These are phyloP conservation scores for Kalaharituber pfeilii DNA, from an alignment of 2,329 filamentous ascomycete species.

Conservation along the genomic window DNA sequence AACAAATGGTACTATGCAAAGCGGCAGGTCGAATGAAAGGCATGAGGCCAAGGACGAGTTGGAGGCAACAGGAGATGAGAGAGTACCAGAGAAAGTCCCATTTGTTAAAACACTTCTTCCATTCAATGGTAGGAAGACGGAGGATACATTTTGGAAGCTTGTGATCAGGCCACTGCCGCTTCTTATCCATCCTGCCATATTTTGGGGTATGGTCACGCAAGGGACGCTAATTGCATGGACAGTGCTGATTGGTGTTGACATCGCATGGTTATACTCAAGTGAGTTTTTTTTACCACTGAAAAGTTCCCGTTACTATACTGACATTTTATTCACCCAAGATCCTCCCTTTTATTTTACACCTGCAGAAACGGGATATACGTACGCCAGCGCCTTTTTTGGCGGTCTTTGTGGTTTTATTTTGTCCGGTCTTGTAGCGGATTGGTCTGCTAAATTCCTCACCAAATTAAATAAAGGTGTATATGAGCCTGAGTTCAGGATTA, in stretches of 20 bases:
- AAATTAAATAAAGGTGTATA: constrained; percentile 62
- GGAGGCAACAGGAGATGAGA: background rate
- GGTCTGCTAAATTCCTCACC: constrained; percentile 52
- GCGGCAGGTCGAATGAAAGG: constrained; percentile 19
- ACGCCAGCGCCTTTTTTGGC: constrained; percentile 71
- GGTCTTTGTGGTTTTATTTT: constrained; percentile 60
- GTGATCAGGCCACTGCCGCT: constrained; percentile 61
- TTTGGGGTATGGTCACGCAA: constrained; percentile 65
- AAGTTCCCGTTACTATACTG: constrained; percentile 1
- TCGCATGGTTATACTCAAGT: constrained; percentile 26
- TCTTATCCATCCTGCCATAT: constrained; percentile 65
- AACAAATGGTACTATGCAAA: constrained; percentile 5
- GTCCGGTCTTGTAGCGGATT: constrained; percentile 59
- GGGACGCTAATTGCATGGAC: constrained; percentile 90
- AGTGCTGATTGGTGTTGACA: constrained; percentile 70
- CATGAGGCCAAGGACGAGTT: background rate
- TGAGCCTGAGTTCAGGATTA: constrained; percentile 74
- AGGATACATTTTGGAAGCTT: constrained; percentile 52
- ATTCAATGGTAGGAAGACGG: constrained; percentile 68
- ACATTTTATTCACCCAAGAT: constrained; percentile 52
- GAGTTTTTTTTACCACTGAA: background rate
- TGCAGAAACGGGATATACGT: constrained; percentile 68
- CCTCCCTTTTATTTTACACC: constrained; percentile 68
- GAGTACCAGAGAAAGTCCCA: constrained; percentile 34
- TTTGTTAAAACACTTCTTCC: constrained; percentile 45